Evolutionary conservation across 2,329 filamentous ascomycete species (phyloP).

Genomic region (Sporothrix brasiliensis): DNA sequence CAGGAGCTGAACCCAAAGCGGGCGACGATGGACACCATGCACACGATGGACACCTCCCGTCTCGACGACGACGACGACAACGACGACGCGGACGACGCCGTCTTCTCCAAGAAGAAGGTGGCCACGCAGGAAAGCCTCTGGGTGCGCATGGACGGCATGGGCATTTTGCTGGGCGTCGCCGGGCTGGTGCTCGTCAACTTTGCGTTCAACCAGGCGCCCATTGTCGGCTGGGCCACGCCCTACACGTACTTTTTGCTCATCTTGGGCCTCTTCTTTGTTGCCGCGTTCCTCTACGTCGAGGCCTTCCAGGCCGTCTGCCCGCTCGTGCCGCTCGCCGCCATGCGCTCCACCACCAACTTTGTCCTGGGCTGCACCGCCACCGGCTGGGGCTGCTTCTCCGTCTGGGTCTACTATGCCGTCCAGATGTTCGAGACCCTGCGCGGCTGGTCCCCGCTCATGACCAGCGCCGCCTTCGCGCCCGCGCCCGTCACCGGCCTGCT

Average conservation of each 20-base stretch:
- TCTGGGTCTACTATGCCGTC: constrained; percentile 48
- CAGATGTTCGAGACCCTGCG: constrained; percentile 44
- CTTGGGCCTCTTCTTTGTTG: constrained; percentile 54
- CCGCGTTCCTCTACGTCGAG: constrained; percentile 56
- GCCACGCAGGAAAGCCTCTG: constrained; percentile 36
- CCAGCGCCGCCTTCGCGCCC: constrained; percentile 51
- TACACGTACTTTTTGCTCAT: constrained; percentile 57
- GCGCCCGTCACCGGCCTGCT: constrained; percentile 49
- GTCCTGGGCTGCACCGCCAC: constrained; percentile 53
- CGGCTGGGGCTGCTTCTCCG: constrained; percentile 49
- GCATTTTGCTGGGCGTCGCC: constrained; percentile 48
- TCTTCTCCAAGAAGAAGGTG: constrained; percentile 21
- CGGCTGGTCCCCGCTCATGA: constrained; percentile 49
- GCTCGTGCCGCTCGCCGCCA: constrained; percentile 55
- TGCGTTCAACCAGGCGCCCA: constrained; percentile 61
- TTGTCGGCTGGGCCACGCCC: constrained; percentile 55
- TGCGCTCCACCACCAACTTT: constrained; percentile 52
- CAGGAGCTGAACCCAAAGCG: not conserved
- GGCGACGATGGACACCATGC: not conserved
- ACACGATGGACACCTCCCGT: constrained; percentile 16
- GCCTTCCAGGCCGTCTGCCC: constrained; percentile 47
- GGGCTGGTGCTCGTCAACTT: constrained; percentile 60
- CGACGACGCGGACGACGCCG: constrained; percentile 23
- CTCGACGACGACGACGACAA: constrained; percentile 30
- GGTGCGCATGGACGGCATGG: constrained; percentile 38